phyloP scores from a whole-genome alignment of 176 grass and related monocot species.

The Hsuehochloa calcarea region DNA sequence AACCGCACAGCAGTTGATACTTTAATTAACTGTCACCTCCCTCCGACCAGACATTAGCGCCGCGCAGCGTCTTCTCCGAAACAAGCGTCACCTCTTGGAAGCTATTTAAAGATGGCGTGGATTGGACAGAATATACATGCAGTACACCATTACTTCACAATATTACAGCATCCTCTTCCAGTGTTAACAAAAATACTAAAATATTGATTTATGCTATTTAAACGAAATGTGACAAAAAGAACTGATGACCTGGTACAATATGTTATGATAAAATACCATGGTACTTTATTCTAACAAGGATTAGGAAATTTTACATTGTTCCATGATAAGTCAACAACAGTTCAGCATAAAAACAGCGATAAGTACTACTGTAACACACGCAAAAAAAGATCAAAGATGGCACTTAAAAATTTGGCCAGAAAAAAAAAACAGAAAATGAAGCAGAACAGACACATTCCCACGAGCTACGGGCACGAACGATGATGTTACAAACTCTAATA shows the following conservation, averaged over 20 bases:
- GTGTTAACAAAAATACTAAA: not conserved
- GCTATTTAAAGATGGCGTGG: too few relatives aligned
- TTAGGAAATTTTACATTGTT: not conserved
- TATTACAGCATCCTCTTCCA: not conserved
- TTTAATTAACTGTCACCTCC: too few relatives aligned
- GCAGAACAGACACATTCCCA: slow-evolving; percentile 19
- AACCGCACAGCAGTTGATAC: too few relatives aligned
- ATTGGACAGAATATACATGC: too few relatives aligned
- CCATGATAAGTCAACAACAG: not conserved
- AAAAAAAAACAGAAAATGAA: not conserved
- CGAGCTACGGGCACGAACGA: not conserved
- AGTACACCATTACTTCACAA: not conserved
- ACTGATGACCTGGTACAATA: not conserved
- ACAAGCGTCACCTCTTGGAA: too few relatives aligned
- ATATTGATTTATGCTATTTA: not conserved
- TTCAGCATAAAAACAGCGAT: not conserved
- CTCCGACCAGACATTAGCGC: too few relatives aligned
- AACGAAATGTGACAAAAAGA: not conserved
- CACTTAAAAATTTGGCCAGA: not conserved
- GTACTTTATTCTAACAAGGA: not conserved
- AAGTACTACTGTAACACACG: not conserved
- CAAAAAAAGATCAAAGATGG: not conserved
- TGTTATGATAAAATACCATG: not conserved
- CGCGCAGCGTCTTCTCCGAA: too few relatives aligned
- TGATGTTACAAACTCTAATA: not conserved